Evolutionary conservation across 257 asterid genomes (phyloP).

Genomic region (Penstemon davidsonii): DNA sequence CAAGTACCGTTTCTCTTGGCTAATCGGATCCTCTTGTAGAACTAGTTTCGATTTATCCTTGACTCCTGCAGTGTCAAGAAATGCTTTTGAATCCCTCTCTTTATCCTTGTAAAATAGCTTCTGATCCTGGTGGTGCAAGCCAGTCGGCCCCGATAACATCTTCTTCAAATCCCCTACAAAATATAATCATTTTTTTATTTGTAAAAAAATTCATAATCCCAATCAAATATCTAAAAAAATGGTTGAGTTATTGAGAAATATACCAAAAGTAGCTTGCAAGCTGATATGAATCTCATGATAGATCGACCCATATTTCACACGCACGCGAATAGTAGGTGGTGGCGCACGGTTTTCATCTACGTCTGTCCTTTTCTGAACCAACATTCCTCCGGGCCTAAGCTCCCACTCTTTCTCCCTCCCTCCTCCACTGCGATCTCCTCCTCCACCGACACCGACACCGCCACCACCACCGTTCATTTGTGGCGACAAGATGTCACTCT

Average conservation of each 20-base stretch:
- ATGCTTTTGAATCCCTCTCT: constrained; percentile 75
- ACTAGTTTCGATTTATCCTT: constrained; percentile 84
- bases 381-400: constrained; percentile 90
- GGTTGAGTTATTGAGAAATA: not conserved
- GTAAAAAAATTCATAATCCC: not conserved
- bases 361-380: constrained; percentile 77
- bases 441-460: not conserved
- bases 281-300: constrained; percentile 71
- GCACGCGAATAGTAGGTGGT: constrained; percentile 75
- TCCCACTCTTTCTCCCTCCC: constrained; percentile 58
- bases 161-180: constrained; percentile 81
- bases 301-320: constrained; percentile 76
- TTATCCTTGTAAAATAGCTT: constrained; percentile 74
- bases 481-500: constrained; percentile 36
- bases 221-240: not conserved
- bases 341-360: constrained; percentile 51
- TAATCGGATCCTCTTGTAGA: constrained; percentile 70
- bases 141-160: constrained; percentile 79
- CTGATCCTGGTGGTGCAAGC: constrained; percentile 88
- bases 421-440: not conserved
- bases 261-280: constrained; percentile 84
- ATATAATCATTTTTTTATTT: not conserved
- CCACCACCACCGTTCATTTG: constrained; percentile 33
- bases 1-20: constrained; percentile 67
- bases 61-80: constrained; percentile 68